Evolutionary conservation across 2,329 filamentous ascomycete species (phyloP).

Genomic region (Arthrobotrys sphaeroides): DNA sequence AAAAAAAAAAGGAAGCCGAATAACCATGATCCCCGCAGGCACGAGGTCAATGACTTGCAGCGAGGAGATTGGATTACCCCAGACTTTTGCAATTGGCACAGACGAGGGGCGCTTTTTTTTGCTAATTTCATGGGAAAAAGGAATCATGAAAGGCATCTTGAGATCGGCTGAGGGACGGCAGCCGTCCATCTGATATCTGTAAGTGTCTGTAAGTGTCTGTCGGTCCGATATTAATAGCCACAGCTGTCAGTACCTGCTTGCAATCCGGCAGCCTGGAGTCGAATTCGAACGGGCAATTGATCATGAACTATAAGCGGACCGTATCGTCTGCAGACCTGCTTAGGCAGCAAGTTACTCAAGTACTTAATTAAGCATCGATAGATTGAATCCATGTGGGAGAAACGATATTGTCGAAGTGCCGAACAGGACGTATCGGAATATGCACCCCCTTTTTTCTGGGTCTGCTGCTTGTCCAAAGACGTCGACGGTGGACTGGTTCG

Average conservation of each 20-base stretch:
- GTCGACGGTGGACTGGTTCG: constrained; percentile 7
- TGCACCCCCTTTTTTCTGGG: constrained; percentile 45
- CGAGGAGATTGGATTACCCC: constrained; percentile 27
- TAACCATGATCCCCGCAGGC: constrained; percentile 36
- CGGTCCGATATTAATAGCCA: constrained; percentile 34
- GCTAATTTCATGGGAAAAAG: constrained; percentile 31
- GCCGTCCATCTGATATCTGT: no score
- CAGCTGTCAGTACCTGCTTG: background rate
- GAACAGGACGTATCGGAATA: constrained; percentile 28
- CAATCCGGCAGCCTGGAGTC: background rate
- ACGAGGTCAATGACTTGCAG: constrained; percentile 54
- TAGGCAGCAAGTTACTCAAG: constrained; percentile 45
- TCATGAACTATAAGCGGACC: constrained; percentile 14
- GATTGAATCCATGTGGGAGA: background rate
- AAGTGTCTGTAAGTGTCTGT: no score
- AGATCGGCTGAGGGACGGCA: background rate
- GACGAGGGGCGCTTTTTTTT: constrained; percentile 28
- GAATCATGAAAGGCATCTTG: background rate
- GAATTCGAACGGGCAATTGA: background rate
- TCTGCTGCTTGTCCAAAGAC: background rate
- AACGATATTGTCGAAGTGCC: constrained; percentile 14
- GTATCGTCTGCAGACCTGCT: background rate
- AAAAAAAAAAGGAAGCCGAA: constrained; percentile 12
- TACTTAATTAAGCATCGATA: no score
- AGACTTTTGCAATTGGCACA: constrained; percentile 34